A percentile compares a stretch with the other conserved stretches of the same genome.
Conservation (phyloP, 1,284 basidiomycete species). For the Afroboletus lepidellus region DNA sequence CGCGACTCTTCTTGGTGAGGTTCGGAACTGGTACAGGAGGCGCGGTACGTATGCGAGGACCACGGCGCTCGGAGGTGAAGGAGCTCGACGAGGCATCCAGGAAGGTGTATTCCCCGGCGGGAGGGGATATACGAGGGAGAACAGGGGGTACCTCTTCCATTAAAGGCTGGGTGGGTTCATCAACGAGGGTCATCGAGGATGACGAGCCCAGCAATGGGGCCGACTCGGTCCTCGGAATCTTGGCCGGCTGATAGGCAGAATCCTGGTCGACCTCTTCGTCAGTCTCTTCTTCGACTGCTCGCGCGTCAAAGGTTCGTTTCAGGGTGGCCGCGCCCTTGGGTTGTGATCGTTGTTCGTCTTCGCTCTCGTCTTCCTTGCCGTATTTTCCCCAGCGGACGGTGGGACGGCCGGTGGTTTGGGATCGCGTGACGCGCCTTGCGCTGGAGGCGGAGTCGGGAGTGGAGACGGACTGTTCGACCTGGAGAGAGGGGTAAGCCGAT, state of each 20-base stretch:
- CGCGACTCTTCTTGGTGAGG: conserved; percentile 69
- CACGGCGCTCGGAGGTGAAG: conserved; percentile 34
- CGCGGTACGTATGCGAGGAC: conserved; percentile 36
- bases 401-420: conserved; percentile 34
- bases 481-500: conserved; percentile 20
- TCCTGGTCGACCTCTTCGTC: conserved; percentile 30
- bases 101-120: conserved; percentile 35
- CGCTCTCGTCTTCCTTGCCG: conserved; percentile 31
- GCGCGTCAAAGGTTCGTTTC: conserved; percentile 36
- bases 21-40: conserved; percentile 67
- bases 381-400: conserved; percentile 36
- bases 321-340: conserved; percentile 24
- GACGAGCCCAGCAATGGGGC: conserved; percentile 27
- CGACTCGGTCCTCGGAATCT: conserved; percentile 31
- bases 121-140: conserved; percentile 24
- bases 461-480: conserved; percentile 24
- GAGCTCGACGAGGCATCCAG: conserved; percentile 37
- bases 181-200: conserved; percentile 32
- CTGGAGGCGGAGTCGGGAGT: conserved; percentile 27
- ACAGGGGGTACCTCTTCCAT: conserved; percentile 8
- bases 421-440: conserved; percentile 32
- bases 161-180: conserved; percentile 19
- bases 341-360: conserved; percentile 23
- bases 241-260: conserved; percentile 18
- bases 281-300: conserved; percentile 35